Base-by-base conservation (phyloP, 352 stramenopile genomes). In the Phytophthora tentaculata region DNA sequence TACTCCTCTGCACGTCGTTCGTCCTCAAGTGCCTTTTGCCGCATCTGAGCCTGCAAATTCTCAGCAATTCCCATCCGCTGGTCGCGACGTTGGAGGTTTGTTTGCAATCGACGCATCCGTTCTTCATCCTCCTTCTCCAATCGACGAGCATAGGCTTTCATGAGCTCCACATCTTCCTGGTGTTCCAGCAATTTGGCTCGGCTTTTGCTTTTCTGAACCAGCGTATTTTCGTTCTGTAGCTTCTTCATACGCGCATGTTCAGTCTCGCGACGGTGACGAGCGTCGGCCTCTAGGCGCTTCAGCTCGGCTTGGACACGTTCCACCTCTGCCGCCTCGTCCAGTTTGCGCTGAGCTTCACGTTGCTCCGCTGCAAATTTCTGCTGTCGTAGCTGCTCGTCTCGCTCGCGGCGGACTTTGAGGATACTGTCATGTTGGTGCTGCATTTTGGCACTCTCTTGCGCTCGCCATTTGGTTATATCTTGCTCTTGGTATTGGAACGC, bases 111-210 rank as follows among this genome's bases (percentile, higher is more conserved):
- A 8, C 54, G 45, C 68, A 85, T 77, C 0, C 83, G 81, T 26
- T 82, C 76, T n/a, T 85, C 71, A 26, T 92, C 83, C 54, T 92
- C 83, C 56, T 72, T 71, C 10, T 67, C 83, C 1, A 92, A 69
- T 9, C 81, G 79, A 14, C 73, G 76, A 8, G 83, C 83, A 56
- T 92, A 92, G 29, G 69, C 80, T 32, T 89, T 78, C 83, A 92
- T 92, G 35, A 92, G 74, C 56, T 89, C 74, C 23, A 89, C 79
- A 48, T 92, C 83, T 28, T 87, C 74, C 37, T 76, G 64, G 50
- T 88, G 79, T 45, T 92, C 83, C 26, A 77, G 68, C 7, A 61
- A 22, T 54, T 80, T 81, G 13, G 61, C 39, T 28, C 71, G 67
- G 9, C 64, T 61, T 65, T 90, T 91, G 16, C 71, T 53, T 10